Base-by-base conservation (phyloP, 116 monocot genomes). In the Cymodocea nodosa region DNA sequence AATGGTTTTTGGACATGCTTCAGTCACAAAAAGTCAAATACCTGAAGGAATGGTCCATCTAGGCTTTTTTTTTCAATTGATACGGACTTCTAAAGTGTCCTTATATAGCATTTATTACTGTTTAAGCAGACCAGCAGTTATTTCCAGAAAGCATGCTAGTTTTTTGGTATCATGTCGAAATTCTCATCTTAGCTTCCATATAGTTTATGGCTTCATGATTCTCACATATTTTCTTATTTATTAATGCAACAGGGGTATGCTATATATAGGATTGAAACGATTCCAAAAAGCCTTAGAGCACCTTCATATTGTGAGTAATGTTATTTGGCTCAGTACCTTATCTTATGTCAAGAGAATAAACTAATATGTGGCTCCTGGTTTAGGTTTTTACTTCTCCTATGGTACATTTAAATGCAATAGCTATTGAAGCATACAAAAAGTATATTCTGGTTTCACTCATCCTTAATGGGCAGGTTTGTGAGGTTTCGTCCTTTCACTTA, bases 301-400 rank as follows among this genome's bases (percentile, higher is more conserved):
- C 70, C 75, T 97, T 56, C 88, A 88, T 51, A 97, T 91, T 79
- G 95, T 95, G 24, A 54, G 90, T 76, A 52, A 59, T 35, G 55
- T 56, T 53, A 67, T 35, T 67, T 17, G 34, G 54, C 34, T 30
- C 2, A 18, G 5, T 36, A 25, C 25, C 7, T 48, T 53, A n/a
- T 53, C 35, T 67, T 35, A 1, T 53, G 18, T 0, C 12, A 23
- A 51, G 5, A 23, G 30, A 66, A 53, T 67, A 19, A 20, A 62
- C 4, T 51, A 39, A 16, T 49, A 20, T 51, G 60, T 50, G 15
- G 23, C 14, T 65, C 24, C 24, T 24, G n/a, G n/a, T 75, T 52
- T 84, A 97, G 97, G 97, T 84, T 76, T 71, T 97, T 69, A 97
- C 97, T 85, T 81, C 92, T 36, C 97, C 97, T 63, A 97, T 97